A percentile compares a stretch with the other conserved stretches of the same genome.
Conservation (phyloP, 345 rosid genomes). For the Excoecaria agallocha region DNA sequence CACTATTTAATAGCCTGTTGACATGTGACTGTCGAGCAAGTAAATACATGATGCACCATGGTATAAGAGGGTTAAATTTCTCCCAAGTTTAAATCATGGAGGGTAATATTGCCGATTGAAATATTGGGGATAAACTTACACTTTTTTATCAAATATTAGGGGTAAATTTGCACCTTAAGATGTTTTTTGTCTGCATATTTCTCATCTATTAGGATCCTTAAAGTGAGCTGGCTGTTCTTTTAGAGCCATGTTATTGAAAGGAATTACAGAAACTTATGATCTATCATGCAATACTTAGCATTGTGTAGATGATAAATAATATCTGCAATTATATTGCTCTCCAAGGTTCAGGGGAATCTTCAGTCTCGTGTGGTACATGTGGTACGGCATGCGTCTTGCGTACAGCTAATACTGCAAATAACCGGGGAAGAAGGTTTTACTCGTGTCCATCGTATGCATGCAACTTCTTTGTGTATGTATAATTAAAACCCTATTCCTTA, state of each 20-base stretch:
- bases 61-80: too few species aligned
- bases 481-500: neutral
- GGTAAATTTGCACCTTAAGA: too few species aligned
- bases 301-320: neutral
- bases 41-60: too few species aligned
- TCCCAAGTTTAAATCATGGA: too few species aligned
- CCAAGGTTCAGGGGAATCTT: constrained; percentile 58
- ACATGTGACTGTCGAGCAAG: too few species aligned
- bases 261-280: neutral
- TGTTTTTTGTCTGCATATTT: too few species aligned
- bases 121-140: too few species aligned
- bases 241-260: neutral
- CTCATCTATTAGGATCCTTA: neutral
- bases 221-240: neutral
- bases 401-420: constrained; percentile 81
- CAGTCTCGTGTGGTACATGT: constrained; percentile 62
- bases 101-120: too few species aligned
- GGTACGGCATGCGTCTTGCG: constrained; percentile 64
- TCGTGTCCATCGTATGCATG: constrained; percentile 75
- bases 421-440: constrained; percentile 90
- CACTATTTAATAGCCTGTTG: too few species aligned
- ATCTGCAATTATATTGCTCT: constrained; percentile 1
- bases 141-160: too few species aligned
- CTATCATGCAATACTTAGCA: neutral
- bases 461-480: constrained; percentile 80